Conservation (phyloP, 129 eudicot species). For the Sambucus nigra region DNA sequence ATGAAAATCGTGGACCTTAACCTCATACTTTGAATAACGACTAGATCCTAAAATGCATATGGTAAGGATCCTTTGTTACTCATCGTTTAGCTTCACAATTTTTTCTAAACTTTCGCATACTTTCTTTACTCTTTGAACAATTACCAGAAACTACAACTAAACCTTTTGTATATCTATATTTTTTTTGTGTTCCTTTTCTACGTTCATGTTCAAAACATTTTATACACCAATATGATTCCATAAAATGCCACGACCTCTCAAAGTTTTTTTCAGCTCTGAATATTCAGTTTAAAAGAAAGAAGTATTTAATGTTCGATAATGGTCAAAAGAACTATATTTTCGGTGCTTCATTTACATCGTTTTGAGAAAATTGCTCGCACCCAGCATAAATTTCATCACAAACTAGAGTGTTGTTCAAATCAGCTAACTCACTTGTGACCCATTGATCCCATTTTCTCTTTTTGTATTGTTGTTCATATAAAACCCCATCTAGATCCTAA, state of each 20-base stretch:
- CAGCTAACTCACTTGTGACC: no score
- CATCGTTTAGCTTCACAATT: background rate
- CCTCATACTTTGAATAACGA: no score
- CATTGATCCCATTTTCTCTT: background rate
- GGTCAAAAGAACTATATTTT: background rate
- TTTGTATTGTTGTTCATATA: background rate
- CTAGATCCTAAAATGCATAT: no score
- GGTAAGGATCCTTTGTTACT: background rate
- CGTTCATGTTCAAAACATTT: background rate
- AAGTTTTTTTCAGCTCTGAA: background rate
- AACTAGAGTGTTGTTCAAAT: background rate
- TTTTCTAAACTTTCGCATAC: background rate
- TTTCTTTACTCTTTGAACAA: background rate
- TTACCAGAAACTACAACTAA: background rate
- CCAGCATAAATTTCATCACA: background rate
- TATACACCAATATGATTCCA: background rate
- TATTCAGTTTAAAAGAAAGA: background rate
- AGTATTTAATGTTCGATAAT: background rate
- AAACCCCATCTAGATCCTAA: background rate
- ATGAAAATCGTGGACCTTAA: no score
- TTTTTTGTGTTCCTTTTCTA: background rate
- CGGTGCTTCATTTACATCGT: background rate
- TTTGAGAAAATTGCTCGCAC: background rate
- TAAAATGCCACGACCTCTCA: background rate
- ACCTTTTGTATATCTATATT: background rate